These are phyloP conservation scores for Chrysoporthe puriensis DNA, from an alignment of 2,329 filamentous ascomycete genomes.

Conservation along the genomic window DNA sequence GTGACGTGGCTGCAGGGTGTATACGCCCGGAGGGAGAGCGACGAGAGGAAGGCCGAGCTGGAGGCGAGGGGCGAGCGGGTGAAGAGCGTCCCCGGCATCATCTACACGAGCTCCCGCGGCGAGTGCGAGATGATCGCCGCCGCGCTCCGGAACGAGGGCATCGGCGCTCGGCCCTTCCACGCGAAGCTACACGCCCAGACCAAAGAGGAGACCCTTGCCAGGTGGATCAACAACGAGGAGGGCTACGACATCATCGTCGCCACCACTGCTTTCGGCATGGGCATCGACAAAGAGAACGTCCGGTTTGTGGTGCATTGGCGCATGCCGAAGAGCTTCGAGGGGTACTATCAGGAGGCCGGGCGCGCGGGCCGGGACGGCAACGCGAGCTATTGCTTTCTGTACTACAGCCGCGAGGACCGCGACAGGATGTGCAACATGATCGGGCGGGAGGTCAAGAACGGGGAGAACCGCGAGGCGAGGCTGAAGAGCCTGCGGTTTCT, in stretches of 20 bases:
- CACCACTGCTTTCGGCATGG: slow-evolving; percentile 97
- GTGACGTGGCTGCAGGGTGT: slow-evolving; percentile 76
- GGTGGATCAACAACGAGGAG: slow-evolving; percentile 73
- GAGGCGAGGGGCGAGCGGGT: slow-evolving; percentile 55
- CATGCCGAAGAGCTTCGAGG: slow-evolving; percentile 90
- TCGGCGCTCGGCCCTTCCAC: slow-evolving; percentile 76
- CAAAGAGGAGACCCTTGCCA: slow-evolving; percentile 71
- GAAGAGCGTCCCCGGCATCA: slow-evolving; percentile 74
- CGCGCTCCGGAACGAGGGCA: slow-evolving; percentile 67
- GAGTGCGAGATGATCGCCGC: slow-evolving; percentile 75
- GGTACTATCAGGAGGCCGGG: slow-evolving; percentile 94
- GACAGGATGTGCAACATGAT: slow-evolving; percentile 70
- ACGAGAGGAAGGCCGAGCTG: slow-evolving; percentile 63
- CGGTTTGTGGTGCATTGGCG: slow-evolving; percentile 96
- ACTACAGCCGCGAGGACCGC: slow-evolving; percentile 86
- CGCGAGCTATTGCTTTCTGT: slow-evolving; percentile 83
- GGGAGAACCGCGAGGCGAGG: slow-evolving; percentile 52
- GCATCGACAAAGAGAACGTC: slow-evolving; percentile 93
- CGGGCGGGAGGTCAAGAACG: slow-evolving; percentile 50
- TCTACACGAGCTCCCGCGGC: slow-evolving; percentile 75
- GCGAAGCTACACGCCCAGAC: slow-evolving; percentile 68
- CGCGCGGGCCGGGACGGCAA: slow-evolving; percentile 89
- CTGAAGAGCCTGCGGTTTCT: slow-evolving; percentile 69
- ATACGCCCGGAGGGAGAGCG: slow-evolving; percentile 67
- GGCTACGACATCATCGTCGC: slow-evolving; percentile 93